Evolutionary conservation across 1,284 basidiomycete species (phyloP), one percentile per base, ranked within the genome.

Genomic region (Schizophyllum commune): DNA sequence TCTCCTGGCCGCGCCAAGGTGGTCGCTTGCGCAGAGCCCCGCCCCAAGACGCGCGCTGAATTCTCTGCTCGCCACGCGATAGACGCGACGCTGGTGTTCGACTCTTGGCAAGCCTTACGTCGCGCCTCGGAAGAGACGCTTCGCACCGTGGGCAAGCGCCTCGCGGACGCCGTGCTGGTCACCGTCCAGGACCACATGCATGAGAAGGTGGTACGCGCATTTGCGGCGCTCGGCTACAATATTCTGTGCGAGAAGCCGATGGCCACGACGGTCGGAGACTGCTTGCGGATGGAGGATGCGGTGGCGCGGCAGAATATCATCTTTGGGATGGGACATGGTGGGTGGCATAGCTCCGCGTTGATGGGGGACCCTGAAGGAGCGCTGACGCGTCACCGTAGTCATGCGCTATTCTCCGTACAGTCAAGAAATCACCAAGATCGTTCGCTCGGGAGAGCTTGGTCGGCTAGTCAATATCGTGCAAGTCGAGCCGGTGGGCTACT

Each of bases 191-290:
- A 94, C 68, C 74, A 81, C 54, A 80, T 92, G 80, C 92, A 94
- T 69, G 77, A 81, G 34, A 85, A 89, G 64, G 85, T 92, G 11
- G 83, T 87, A 0, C 68, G 82, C 6, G 89, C 86, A 0, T 94
- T 93, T 72, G 85, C 86, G 1, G 79, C 78, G 60, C 89, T 91
- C 68, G 91, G 91, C 1, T 94, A 94, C 70, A 85, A 93, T 69
- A 90, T 95, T 61, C 78, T 95, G 32, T 93, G 92, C 71, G 92
- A 95, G 79, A 95, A 94, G 71, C 92, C 92, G 0, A 92, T 95
- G 89, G 90, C 91, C 1, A 93, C 90, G 1, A 81, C 71, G 59
- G 69, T 90, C 51, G 76, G 80, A 58, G 90, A 92, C 64, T 91
- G 92, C 64, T 72, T 94, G 58, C 78, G 75, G 69, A 94, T 94